Base-by-base conservation (phyloP, 331 rosid genomes). In the Acacia pycnantha region DNA sequence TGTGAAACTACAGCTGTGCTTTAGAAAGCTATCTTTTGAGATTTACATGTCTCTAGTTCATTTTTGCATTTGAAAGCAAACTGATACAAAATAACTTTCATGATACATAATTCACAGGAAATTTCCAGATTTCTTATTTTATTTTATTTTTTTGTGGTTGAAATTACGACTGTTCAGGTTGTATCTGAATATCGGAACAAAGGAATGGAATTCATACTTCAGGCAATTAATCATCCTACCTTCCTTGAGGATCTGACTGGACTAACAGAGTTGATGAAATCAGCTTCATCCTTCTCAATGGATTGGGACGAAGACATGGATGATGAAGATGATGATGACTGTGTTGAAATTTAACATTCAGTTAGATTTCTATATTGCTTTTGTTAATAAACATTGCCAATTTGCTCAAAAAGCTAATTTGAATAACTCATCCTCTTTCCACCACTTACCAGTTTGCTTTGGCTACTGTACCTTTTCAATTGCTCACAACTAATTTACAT, bases 241-340 rank as follows among this genome's bases (percentile, higher is more conserved):
- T 91, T 86, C 81, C 84, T 91, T 77, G 92, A 89, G 83, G 95
- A 91, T 83, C 83, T 91, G 72, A 91, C 95, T 21, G 95, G 95
- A 72, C 82, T 91, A 59, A 91, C 95, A n/a, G 95, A 89, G 85
- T 81, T 91, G 85, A 89, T 88, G 92, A 90, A 88, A 85, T 88
- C 93, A 47, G 91, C 90, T 40, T 44, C 82, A 79, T 44, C 87
- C 53, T 88, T 84, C 56, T 69, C 85, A n/a, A 31, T 91, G 74
- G 92, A 89, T 82, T 88, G 93, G 96, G 92, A 88, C 48, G 27
- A 62, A 11, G 90, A 80, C 19, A 70, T 77, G 1, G 92, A 89
- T 26, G 77, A 56, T 4, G 90, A 82, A 5, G 88, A 82, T 10
- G 86, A 85, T 59, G 90, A 86, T 3, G 92, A 86, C 27, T 86